Evolutionary conservation across 2,329 filamentous ascomycete genomes (phyloP).

Genomic region (Cladosporium sp.): DNA sequence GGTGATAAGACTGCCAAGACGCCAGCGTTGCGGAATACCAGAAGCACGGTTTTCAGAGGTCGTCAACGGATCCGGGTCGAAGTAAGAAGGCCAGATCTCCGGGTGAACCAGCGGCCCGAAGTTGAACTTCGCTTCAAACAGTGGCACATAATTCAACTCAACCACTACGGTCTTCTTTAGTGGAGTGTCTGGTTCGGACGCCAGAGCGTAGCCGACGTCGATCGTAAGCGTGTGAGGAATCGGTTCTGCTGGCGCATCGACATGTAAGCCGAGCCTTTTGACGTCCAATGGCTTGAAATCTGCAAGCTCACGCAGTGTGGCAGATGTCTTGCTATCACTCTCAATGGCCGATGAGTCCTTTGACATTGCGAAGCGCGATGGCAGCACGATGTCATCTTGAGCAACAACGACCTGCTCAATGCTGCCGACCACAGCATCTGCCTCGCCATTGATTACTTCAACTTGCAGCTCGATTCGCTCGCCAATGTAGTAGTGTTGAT

Average conservation of each 20-base stretch:
- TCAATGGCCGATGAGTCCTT: not conserved
- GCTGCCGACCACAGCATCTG: constrained; percentile 70
- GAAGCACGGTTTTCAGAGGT: constrained; percentile 39
- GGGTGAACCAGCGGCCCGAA: constrained; percentile 75
- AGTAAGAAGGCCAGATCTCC: constrained; percentile 84
- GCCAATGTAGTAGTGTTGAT: constrained; percentile 79
- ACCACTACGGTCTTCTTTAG: constrained; percentile 72
- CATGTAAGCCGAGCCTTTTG: constrained; percentile 15
- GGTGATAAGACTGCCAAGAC: constrained; percentile 66
- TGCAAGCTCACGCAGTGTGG: not conserved
- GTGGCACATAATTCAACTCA: constrained; percentile 64
- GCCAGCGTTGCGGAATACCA: constrained; percentile 81
- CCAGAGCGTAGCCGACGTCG: constrained; percentile 73
- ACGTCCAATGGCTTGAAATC: not conserved
- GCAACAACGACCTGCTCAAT: constrained; percentile 44
- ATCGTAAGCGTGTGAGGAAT: constrained; percentile 68
- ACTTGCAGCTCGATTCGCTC: constrained; percentile 71
- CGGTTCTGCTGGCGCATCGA: constrained; percentile 45
- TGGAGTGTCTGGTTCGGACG: constrained; percentile 76
- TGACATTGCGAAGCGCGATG: constrained; percentile 1
- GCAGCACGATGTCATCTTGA: constrained; percentile 19
- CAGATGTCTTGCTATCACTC: not conserved
- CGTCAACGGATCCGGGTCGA: constrained; percentile 51
- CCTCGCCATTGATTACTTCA: constrained; percentile 77
- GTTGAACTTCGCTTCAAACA: constrained; percentile 91